Evolutionary conservation across 2,329 filamentous ascomycete species (phyloP).

Genomic region (Phialemonium atrogriseum): DNA sequence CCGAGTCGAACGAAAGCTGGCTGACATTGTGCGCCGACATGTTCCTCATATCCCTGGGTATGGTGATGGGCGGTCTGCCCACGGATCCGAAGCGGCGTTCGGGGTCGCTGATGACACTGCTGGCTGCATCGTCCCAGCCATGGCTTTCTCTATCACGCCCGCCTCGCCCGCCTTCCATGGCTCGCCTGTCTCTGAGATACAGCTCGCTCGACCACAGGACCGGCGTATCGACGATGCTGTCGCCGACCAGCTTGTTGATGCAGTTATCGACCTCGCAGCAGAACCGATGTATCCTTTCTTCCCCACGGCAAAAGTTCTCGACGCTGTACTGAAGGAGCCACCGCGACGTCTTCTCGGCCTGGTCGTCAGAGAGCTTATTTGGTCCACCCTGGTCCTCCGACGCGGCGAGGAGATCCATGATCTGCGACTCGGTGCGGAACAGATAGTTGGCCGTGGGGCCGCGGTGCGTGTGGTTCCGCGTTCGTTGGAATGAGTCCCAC

Average conservation of each 20-base stretch:
- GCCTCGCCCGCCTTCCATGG: constrained; percentile 38
- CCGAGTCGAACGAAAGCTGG: constrained; percentile 62
- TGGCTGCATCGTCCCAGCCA: constrained; percentile 44
- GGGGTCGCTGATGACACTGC: constrained; percentile 46
- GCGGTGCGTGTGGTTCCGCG: constrained; percentile 37
- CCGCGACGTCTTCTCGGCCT: constrained; percentile 72
- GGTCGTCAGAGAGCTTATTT: constrained; percentile 93
- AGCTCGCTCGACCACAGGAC: constrained; percentile 90
- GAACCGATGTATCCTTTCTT: constrained; percentile 91
- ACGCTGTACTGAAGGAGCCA: constrained; percentile 79
- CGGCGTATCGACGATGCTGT: constrained; percentile 74
- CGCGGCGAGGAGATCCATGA: constrained; percentile 81
- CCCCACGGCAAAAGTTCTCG: constrained; percentile 89
- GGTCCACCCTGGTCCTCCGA: constrained; percentile 77
- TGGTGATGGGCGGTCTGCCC: constrained; percentile 41
- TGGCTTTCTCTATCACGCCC: constrained; percentile 34
- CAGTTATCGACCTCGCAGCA: constrained; percentile 84
- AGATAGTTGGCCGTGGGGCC: constrained; percentile 54
- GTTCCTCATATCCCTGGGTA: constrained; percentile 45
- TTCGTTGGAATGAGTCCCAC: constrained; percentile 42
- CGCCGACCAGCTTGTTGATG: constrained; percentile 75
- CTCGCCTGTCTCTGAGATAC: constrained; percentile 67
- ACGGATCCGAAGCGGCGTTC: constrained; percentile 38
- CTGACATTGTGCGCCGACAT: constrained; percentile 55
- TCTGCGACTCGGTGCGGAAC: constrained; percentile 73